Evolutionary conservation across 805 yeast species (phyloP).

Genomic region (Saturnispora serradocipensis): DNA sequence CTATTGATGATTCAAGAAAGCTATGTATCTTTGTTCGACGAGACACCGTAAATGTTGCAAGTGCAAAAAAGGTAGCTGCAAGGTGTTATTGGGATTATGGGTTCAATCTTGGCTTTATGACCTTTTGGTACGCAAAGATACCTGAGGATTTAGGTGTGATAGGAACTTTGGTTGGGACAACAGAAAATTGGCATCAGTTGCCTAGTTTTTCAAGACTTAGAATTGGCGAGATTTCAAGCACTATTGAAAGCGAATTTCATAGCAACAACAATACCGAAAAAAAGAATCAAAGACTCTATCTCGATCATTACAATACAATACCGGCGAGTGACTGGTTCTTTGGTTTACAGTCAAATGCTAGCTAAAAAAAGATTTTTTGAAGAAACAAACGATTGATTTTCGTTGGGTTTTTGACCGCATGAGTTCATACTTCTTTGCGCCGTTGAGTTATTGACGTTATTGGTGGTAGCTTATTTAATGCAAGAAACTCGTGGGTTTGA

Average conservation of each 20-base stretch:
- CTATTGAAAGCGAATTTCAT: neutral
- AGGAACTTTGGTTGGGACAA: neutral
- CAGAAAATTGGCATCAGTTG: neutral
- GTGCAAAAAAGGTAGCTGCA: neutral
- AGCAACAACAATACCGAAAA: too few relatives aligned
- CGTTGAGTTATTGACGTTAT: too few relatives aligned
- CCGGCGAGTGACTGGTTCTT: too few relatives aligned
- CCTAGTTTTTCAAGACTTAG: neutral
- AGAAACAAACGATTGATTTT: too few relatives aligned
- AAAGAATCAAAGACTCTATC: too few relatives aligned
- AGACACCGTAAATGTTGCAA: neutral
- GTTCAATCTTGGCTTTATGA: neutral
- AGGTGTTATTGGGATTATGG: neutral
- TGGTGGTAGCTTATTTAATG: too few relatives aligned
- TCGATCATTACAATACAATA: too few relatives aligned
- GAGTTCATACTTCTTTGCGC: too few relatives aligned
- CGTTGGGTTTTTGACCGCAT: too few relatives aligned
- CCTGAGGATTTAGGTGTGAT: neutral
- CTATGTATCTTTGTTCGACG: neutral
- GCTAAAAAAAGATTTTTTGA: too few relatives aligned
- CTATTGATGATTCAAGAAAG: neutral
- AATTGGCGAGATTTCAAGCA: neutral
- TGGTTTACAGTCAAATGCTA: too few relatives aligned
- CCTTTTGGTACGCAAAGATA: neutral
- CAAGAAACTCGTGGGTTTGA: too few relatives aligned